Base-by-base conservation (phyloP, 2,329 filamentous ascomycete genomes). In the Pseudocercospora fuligena region DNA sequence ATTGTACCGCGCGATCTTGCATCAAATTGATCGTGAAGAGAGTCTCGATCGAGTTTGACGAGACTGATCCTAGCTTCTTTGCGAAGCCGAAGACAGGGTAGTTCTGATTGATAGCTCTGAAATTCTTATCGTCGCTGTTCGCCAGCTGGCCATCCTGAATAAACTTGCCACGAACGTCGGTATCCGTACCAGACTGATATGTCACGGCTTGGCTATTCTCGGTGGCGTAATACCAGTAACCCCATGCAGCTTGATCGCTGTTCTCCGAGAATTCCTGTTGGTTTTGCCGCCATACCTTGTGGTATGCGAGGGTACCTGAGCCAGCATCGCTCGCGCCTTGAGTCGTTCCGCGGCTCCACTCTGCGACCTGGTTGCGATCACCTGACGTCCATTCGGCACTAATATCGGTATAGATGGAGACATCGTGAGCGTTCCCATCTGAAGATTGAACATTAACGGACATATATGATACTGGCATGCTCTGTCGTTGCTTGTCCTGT, bases 331-430 rank as follows among this genome's bases (percentile, higher is more conserved):
- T 66, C 61, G 47, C 70, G 69, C 58, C 68, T n/a, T 74, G 72
- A 31, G 72, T 72, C 5, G 70, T 76, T 12, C 76, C 84, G 67
- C 86, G 86, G 56, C 88, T 84, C 91, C 91, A 93, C 71, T 89
- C 78, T 47, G 89, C 85, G 43, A 84, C 74, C 3, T 85, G 80
- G 27, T 71, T 78, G 6, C 80, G 78, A 73, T 93, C 86, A 23
- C 90, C 89, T 14, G 89, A 89, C 2, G 87, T 85, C 88, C 89
- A 93, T 83, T 94, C 91, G 5, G 29, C 43, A 76, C 84, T 76
- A 46, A 92, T 88, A 74, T 93, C 91, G 25, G 89, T 84, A 74
- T 94, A 93, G 4, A 93, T 73, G 73, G 92, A 86, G 1, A 93
- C 88, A 51, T 86, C 79, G 75, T 93, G 91, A 1, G 81, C 71